Percentiles rank a stretch among this genome's conserved stretches.
Evolutionary conservation across 2,329 filamentous ascomycete genomes (phyloP).

Genomic region (Leptographium radiaticola): DNA sequence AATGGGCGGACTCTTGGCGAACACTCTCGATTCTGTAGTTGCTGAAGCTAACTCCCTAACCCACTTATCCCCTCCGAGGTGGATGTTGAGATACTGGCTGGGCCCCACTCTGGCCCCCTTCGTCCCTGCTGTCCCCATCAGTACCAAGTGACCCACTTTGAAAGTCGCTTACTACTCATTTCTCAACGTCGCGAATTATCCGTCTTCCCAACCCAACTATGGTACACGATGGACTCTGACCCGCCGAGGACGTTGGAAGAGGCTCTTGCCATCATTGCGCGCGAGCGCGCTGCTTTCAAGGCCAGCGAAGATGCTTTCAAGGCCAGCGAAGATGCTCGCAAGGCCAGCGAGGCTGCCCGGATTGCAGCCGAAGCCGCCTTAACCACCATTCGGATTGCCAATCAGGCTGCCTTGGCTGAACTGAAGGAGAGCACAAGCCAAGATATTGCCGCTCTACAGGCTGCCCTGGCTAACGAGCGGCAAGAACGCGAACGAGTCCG

Average conservation of each 20-base stretch:
- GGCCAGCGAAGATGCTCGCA: background rate
- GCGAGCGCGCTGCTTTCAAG: background rate
- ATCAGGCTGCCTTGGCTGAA: background rate
- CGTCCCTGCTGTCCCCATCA: no score
- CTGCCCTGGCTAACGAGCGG: background rate
- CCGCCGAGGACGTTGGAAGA: background rate
- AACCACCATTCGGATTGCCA: background rate
- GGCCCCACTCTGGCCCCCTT: no score
- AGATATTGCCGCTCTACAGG: background rate
- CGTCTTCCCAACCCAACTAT: background rate
- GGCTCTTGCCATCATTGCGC: background rate
- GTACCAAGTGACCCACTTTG: no score
- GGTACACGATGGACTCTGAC: background rate
- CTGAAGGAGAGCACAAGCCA: background rate
- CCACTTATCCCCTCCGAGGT: no score
- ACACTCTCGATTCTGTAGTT: no score
- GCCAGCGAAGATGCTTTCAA: background rate
- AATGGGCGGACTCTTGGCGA: no score
- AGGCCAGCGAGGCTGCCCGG: no score
- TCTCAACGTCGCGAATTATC: background rate
- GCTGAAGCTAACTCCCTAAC: no score
- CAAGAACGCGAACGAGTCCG: background rate
- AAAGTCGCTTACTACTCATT: no score
- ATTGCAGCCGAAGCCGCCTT: no score
- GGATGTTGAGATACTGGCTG: no score